Evolutionary conservation across 2,329 filamentous ascomycete genomes (phyloP), one percentile per base, ranked within the genome.

Genomic region (Geosmithia morbida): DNA sequence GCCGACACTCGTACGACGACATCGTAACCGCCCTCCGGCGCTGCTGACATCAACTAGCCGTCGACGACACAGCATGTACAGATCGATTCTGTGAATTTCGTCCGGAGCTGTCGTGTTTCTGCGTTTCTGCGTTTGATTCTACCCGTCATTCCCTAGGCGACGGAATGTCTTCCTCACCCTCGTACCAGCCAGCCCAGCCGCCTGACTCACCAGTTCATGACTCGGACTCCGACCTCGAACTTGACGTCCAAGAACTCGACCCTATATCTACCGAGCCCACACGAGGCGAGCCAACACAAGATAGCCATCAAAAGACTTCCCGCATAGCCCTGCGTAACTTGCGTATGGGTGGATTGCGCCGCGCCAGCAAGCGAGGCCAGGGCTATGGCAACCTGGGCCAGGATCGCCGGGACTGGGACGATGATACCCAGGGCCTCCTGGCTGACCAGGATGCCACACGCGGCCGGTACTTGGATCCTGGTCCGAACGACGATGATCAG

Each of bases 231-330:
- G 68, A 82, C 48, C 64, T 66, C 51, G 84, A 90, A 61, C 77
- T 92, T 57, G 83, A 89, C 56, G 74, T 87, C 55, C 75, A 87
- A 58, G 86, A 90, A 69, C 79, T 92, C 54, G 85, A 89, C 59
- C 84, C 85, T 59, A 59, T 66, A 50, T 65, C 66, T n/a, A 58
- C 59, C 53, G 57, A 60, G 55, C 57, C 62, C 54, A 51, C 59
- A 50, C 55, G 60, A 45, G 59, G 57, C 44, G 41, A 43, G 16
- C 3, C 10, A 37, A 3, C 33, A 11, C 22, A 52, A 37, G 52
- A 56, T 18, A 44, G 53, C 29, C 67, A 72, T 54, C 65, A 69
- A 50, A 66, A 71, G 66, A 56, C 73, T 56, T 66, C 74, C 33
- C 66, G 72, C 44, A 89, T 89, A 66, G 84, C 85, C 46, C 68